Evolutionary conservation across 2,329 filamentous ascomycete genomes (phyloP).

Genomic region (Aspergillus puulaauensis): DNA sequence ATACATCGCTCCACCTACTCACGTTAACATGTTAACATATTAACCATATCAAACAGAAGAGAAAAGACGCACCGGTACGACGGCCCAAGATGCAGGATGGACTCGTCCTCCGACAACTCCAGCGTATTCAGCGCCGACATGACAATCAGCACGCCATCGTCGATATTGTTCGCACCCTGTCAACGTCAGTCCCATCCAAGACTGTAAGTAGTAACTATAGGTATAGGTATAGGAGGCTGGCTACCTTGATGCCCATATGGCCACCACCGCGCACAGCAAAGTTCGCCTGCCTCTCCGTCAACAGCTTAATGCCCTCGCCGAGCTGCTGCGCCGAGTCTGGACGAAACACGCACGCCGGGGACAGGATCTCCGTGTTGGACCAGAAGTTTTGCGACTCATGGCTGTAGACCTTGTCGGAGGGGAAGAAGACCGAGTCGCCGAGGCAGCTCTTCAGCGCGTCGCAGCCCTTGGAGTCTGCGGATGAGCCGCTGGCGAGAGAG

Average conservation of each 20-base stretch:
- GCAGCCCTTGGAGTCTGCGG: conserved; percentile 17
- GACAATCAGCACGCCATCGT: conserved; percentile 35
- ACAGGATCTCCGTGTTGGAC: conserved; percentile 37
- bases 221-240: too few species aligned
- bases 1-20: conserved; percentile 36
- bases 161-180: conserved; percentile 35
- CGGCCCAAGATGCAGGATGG: conserved; percentile 29
- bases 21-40: too few species aligned
- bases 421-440: conserved; percentile 23
- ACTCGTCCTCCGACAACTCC: conserved; percentile 27
- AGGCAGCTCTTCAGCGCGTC: conserved; percentile 16
- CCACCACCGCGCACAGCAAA: conserved; percentile 36
- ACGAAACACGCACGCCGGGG: conserved; percentile 35
- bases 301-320: conserved; percentile 21
- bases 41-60: not conserved
- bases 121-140: conserved; percentile 31
- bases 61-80: conserved; percentile 22
- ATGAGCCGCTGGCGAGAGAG: conserved; percentile 9
- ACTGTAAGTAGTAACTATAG: too few species aligned
- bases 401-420: conserved; percentile 25
- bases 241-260: conserved; percentile 34
- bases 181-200: too few species aligned
- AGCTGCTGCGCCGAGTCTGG: conserved; percentile 28
- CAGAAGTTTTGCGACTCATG: conserved; percentile 35
- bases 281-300: conserved; percentile 22